Evolutionary conservation across 2,329 filamentous ascomycete genomes (phyloP).

Genomic region (Diaporthe vexans): DNA sequence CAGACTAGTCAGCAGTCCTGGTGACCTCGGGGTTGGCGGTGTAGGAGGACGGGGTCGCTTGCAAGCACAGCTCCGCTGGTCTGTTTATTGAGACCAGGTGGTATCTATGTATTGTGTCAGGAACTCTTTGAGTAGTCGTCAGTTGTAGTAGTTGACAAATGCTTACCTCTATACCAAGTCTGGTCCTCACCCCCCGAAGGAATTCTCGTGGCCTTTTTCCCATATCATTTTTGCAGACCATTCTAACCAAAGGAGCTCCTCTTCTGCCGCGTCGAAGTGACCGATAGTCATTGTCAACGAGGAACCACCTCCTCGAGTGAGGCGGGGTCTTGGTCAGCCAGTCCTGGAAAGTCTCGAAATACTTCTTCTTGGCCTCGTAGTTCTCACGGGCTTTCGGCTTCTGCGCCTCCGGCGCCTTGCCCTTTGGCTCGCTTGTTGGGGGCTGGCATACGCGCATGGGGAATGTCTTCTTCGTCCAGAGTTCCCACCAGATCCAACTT

Average conservation of each 20-base stretch:
- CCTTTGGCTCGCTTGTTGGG: not conserved
- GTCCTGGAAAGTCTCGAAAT: conserved; percentile 1
- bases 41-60: too few relatives aligned
- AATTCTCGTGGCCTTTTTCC: conserved; percentile 10
- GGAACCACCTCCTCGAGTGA: conserved; percentile 38
- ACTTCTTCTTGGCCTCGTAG: not conserved
- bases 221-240: conserved; percentile 36
- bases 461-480: too few relatives aligned
- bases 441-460: not conserved
- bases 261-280: not conserved
- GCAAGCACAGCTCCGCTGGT: too few relatives aligned
- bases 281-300: not conserved
- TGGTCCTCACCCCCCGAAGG: not conserved
- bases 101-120: not conserved
- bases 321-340: conserved; percentile 37
- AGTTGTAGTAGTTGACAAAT: not conserved
- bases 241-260: conserved; percentile 33
- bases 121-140: not conserved
- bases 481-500: too few relatives aligned
- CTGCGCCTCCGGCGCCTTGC: too few relatives aligned
- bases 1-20: not conserved
- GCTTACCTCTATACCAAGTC: not conserved
- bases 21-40: not conserved
- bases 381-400: not conserved
- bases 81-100: not conserved